Evolutionary conservation across 1,139 yeast genomes (phyloP), one percentile per base, ranked within the genome.

Genomic region (Geotrichum bryndzae): DNA sequence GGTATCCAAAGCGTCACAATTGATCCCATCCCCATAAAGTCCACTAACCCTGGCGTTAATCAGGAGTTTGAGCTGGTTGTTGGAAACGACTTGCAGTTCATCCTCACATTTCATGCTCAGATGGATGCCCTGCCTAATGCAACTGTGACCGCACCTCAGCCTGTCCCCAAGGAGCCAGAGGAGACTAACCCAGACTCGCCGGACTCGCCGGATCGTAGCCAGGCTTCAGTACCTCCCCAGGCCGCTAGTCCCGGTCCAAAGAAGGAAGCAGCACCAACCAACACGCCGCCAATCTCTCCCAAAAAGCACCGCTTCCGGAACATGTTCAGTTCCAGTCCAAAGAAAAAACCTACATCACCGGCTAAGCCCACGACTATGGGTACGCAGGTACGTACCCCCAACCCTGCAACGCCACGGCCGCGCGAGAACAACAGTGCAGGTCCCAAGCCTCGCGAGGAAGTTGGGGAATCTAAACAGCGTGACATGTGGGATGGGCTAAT

Each of bases 1-100:
- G 97, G 97, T 2, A 84, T 86, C 45, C 97, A 94, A 72, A 84
- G 92, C 65, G 85, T 91, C 56, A 84, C 86, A 52, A 91, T 97
- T 0, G 86, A 89, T 45, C 83, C 83, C 69, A 80, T 84, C 67
- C 74, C 77, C 10, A 71, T 90, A 62, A 74, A 76, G 6, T 70
- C 76, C 13, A 75, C 66, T 22, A 57, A 59, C 75, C 54, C 79
- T 82, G 58, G 74, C 10, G 79, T 92, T 59, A 83, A 84, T 61
- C 90, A 89, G 69, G 98, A 94, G 70, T 91, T 91, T 73, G 97
- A 91, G 70, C 76, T 90, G 46, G 80, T 88, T 8, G 90, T 88
- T 18, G 83, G 84, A 2, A 83, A 81, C 7, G 80, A 82, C 27
- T 77, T 87, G 58, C 86, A 86, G 64, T 79, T 90, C 60, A 82